Evolutionary conservation across 2,329 filamentous ascomycete genomes (phyloP), one percentile per base, ranked within the genome.

Genomic region (Neoscytalidium dimidiatum): DNA sequence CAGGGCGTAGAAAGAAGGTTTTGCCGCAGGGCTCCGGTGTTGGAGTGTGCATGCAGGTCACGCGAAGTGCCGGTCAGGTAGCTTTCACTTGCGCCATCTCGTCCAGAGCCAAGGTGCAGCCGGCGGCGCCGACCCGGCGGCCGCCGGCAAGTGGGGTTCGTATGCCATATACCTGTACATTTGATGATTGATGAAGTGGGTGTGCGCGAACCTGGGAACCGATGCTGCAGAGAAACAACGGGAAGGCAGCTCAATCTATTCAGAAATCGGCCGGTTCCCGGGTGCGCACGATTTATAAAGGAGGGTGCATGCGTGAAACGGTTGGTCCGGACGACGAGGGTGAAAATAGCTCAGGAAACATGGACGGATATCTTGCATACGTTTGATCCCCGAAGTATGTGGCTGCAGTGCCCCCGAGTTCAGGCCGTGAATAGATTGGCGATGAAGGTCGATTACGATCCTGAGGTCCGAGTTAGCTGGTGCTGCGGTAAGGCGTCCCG

Each of bases 371-470:
- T 46, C 35, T 31, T 44, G 53, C 38, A 58, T 43, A 26, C 23
- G 1, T 14, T 46, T 29, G 38, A 7, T 48, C 11, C 52, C 19
- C 21, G 28, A 19, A 7, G 21, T 31, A 11, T 13, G 21, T 17
- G 19, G 48, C 52, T 26, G 51, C 31, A n/a, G 21, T 56, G 33
- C 13, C 28, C 46, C 53, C 53, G 53, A 33, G 9, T 44, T 29
- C 8, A 2, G 35, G 56, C 56, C 56, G 56, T 46, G 28, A 13
- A 60, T 60, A 60, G 41, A 60, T 60, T 60, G n/a, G 17, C 19
- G 38, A 60, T n/a, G n/a, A 41, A 60, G 38, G 13, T 60, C 28
- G 23, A 46, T 31, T 43, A 28, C 14, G 23, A 46, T 60, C 41
- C 33, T 23, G 56, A 35, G 14, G 21, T n/a, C 17, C 26, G 23